Evolutionary conservation across 345 rosid genomes (phyloP).

Genomic region (Theobroma cacao): DNA sequence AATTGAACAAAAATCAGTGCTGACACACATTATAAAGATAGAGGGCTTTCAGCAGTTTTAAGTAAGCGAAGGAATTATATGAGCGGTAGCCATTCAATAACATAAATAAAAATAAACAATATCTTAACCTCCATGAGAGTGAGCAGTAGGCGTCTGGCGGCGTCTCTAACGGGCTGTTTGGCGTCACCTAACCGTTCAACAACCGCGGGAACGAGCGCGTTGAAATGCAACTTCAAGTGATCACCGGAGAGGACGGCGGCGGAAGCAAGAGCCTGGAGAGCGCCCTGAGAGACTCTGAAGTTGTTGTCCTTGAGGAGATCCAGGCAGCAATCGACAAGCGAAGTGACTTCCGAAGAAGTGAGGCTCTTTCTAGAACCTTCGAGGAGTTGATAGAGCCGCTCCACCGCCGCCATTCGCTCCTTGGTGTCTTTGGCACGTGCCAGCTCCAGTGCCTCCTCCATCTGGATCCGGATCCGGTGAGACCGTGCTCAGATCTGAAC

Average conservation of each 20-base stretch:
- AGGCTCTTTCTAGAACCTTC: slow-evolving; percentile 84
- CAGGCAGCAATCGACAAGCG: slow-evolving; percentile 88
- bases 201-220: slow-evolving; percentile 88
- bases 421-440: slow-evolving; percentile 98
- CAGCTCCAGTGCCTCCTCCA: slow-evolving; percentile 98
- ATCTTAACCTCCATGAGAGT: slow-evolving; percentile 94
- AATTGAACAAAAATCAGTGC: neutral
- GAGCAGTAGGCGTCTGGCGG: slow-evolving; percentile 86
- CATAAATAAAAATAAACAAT: neutral
- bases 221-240: slow-evolving; percentile 88
- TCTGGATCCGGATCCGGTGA: slow-evolving; percentile 48
- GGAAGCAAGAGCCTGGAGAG: slow-evolving; percentile 91
- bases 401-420: slow-evolving; percentile 99
- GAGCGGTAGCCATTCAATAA: neutral
- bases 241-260: slow-evolving; percentile 97
- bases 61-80: neutral
- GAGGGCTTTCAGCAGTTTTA: neutral
- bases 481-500: slow-evolving; percentile 43
- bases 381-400: slow-evolving; percentile 80
- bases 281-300: slow-evolving; percentile 92
- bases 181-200: slow-evolving; percentile 90
- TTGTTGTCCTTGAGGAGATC: slow-evolving; percentile 97
- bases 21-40: neutral
- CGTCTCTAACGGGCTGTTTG: slow-evolving; percentile 94
- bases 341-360: slow-evolving; percentile 65